Evolutionary conservation across 345 rosid species (phyloP), one percentile per base, ranked within the genome.

Genomic region (Orychophragmus violaceus): DNA sequence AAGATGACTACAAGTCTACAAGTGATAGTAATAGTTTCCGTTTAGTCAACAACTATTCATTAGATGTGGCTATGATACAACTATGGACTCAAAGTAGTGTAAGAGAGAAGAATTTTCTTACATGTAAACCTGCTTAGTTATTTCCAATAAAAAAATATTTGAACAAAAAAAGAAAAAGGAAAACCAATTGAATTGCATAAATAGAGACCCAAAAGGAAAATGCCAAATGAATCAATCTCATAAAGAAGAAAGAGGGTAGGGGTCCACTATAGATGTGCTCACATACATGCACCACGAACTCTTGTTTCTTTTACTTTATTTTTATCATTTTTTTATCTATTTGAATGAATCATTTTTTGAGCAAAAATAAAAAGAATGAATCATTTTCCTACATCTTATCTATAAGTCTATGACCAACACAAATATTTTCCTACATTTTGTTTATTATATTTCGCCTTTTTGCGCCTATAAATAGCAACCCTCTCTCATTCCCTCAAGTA

Each of bases 381-480:
- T 46, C 46, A 50, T 13, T 65, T 72, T 48, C 14, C n/a, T 55
- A 46, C 53, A 55, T 71, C 58, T 71, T 72, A 62, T 71, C 63
- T 63, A 55, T 56, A 57, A 45, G 55, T 62, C 62, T 62, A 63
- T 56, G 63, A 35, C 57, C 11, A 62, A 17, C 57, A 17, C 63
- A 56, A 23, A 71, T 62, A 30, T 63, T 54, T 72, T 50, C n/a
- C 58, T 23, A 49, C 7, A 17, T 55, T 24, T 64, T 11, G 51
- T 16, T 39, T 17, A 64, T 27, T 59, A 5, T 56, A 52, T 66
- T 59, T 76, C 18, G 27, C 39, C 29, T 72, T 55, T 63, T 60
- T 3, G 19, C 14, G 86, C 76, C 92, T 87, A 89, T 89, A 89
- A 87, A 84, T 85, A 59, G 64, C 79, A 39, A 30, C 45, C 63